Conservation (phyloP, 345 rosid genomes). For the Gossypium thurberi region DNA sequence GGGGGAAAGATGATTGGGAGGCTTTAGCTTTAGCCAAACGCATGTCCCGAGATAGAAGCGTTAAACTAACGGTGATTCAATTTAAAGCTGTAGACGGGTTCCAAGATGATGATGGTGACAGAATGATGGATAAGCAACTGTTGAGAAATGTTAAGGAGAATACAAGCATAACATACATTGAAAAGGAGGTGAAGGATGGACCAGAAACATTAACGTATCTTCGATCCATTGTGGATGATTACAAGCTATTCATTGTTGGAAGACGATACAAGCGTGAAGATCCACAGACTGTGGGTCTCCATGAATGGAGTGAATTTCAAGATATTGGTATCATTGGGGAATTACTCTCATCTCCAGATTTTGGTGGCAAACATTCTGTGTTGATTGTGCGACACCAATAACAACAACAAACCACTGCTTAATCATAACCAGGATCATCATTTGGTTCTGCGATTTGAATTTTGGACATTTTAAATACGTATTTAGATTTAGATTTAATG, state of each 20-base stretch:
- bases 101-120: neutral
- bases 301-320: slow-evolving; percentile 20
- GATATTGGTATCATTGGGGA: slow-evolving; percentile 28
- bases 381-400: slow-evolving; percentile 27
- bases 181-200: slow-evolving; percentile 15
- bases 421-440: neutral
- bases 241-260: slow-evolving; percentile 26
- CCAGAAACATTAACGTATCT: slow-evolving; percentile 12
- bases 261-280: slow-evolving; percentile 12
- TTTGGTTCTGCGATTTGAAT: too few relatives aligned
- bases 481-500: too few relatives aligned
- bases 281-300: neutral
- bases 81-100: neutral
- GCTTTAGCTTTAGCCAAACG: slow-evolving; percentile 25
- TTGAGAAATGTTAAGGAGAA: slow-evolving; percentile 10
- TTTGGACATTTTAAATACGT: too few relatives aligned
- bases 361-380: slow-evolving; percentile 16
- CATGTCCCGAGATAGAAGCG: slow-evolving; percentile 17
- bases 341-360: slow-evolving; percentile 22
- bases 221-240: slow-evolving; percentile 1
- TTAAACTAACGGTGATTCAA: slow-evolving; percentile 15
- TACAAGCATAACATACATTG: neutral
- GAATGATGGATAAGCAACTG: neutral
- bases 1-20: slow-evolving; percentile 37
- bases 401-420: neutral